phyloP scores from a whole-genome alignment of 2,329 filamentous ascomycete genomes.

The Hypoxylon sp. region DNA sequence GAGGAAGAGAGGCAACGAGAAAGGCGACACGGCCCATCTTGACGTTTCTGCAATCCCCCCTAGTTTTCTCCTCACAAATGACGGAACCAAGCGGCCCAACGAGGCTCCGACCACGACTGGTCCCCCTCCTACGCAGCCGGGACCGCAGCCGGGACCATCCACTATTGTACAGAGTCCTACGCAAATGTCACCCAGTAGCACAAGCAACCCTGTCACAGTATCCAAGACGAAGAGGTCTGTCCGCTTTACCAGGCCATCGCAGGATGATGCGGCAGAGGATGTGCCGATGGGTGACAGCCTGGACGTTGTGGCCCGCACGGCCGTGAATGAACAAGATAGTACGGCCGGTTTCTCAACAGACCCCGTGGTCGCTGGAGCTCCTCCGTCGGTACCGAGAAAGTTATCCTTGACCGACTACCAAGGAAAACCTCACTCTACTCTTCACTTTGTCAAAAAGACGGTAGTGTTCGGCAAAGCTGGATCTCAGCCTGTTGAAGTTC shows the following conservation, averaged over 20 bases:
- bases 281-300: conserved; percentile 17
- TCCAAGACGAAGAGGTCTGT: conserved; percentile 50
- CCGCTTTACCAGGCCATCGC: conserved; percentile 46
- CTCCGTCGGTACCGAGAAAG: conserved; percentile 19
- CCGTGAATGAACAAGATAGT: conserved; percentile 31
- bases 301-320: conserved; percentile 7
- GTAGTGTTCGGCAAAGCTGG: conserved; percentile 38
- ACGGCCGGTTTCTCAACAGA: conserved; percentile 20
- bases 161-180: conserved; percentile 21
- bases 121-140: background rate
- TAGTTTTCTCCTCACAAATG: conserved; percentile 41
- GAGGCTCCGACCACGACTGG: conserved; percentile 10
- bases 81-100: conserved; percentile 16
- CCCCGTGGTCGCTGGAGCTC: conserved; percentile 1
- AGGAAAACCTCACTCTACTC: conserved; percentile 34
- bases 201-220: background rate
- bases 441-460: conserved; percentile 38
- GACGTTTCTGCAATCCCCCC: conserved; percentile 47
- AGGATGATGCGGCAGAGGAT: conserved; percentile 18
- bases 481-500: conserved; percentile 33
- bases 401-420: conserved; percentile 40
- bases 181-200: conserved; percentile 15
- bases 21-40: conserved; percentile 52
- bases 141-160: background rate
- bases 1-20: conserved; percentile 53